Evolutionary conservation across 1,139 yeast genomes (phyloP).

Genomic region (Wickerhamomyces sp.): DNA sequence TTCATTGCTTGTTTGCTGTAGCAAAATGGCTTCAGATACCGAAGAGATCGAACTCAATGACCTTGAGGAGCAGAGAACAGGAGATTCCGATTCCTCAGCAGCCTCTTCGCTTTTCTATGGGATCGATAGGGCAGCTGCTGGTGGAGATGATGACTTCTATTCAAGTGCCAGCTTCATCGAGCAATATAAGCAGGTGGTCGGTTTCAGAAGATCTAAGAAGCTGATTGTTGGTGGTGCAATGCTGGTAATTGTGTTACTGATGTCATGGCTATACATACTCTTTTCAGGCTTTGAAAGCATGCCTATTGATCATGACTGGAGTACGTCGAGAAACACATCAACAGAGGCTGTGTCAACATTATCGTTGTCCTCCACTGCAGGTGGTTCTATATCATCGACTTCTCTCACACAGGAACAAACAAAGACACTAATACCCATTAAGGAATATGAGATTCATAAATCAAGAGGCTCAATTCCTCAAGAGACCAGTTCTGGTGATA

Average conservation of each 20-base stretch:
- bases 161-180: constrained; percentile 4
- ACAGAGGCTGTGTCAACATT: background rate
- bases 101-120: constrained; percentile 5
- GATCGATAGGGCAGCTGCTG: constrained; percentile 1
- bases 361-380: background rate
- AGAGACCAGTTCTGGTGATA: constrained; percentile 1
- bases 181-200: constrained; percentile 1
- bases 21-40: background rate
- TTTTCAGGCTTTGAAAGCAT: background rate
- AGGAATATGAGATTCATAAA: constrained; percentile 8
- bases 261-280: constrained; percentile 5
- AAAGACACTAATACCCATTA: constrained; percentile 2
- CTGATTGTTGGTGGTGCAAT: background rate
- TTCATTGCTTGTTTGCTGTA: background rate
- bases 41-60: background rate
- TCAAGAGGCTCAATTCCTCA: constrained; percentile 12
- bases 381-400: background rate
- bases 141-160: constrained; percentile 3
- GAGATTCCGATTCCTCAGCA: background rate
- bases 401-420: background rate
- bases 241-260: background rate
- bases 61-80: background rate
- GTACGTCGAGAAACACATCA: background rate
- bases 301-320: background rate
- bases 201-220: background rate